A percentile compares a stretch with the other conserved stretches of the same genome.
Evolutionary conservation across 2,329 filamentous ascomycete species (phyloP).

Genomic region (Albophoma yamanashiensis): DNA sequence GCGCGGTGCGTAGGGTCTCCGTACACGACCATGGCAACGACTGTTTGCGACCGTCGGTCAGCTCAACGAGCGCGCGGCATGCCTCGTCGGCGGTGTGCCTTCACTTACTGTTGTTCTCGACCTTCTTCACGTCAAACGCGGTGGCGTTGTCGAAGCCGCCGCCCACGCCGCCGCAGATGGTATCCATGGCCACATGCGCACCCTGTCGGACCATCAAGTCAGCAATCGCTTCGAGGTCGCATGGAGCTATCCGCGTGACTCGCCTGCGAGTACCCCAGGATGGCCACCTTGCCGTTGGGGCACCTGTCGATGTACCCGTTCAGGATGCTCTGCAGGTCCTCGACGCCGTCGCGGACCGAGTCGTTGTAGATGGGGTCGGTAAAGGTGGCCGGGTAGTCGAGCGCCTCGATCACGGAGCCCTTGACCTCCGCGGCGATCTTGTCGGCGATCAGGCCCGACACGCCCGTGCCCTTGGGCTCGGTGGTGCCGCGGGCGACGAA

Average conservation of each 20-base stretch:
- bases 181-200: slow-evolving; percentile 25
- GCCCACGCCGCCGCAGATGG: slow-evolving; percentile 25
- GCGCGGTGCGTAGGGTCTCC: slow-evolving; percentile 29
- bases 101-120: slow-evolving; percentile 23
- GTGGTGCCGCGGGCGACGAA: slow-evolving; percentile 27
- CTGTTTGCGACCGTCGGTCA: slow-evolving; percentile 9
- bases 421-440: slow-evolving; percentile 20
- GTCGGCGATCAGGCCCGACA: slow-evolving; percentile 20
- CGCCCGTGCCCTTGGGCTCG: slow-evolving; percentile 23
- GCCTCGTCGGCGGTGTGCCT: not conserved
- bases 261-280: slow-evolving; percentile 32
- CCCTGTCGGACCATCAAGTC: slow-evolving; percentile 14
- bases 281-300: slow-evolving; percentile 26
- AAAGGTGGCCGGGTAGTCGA: slow-evolving; percentile 28
- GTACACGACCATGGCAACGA: slow-evolving; percentile 28
- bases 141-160: slow-evolving; percentile 14
- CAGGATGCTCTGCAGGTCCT: slow-evolving; percentile 19
- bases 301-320: slow-evolving; percentile 21
- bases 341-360: slow-evolving; percentile 23
- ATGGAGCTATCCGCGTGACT: not conserved
- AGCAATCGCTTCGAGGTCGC: not conserved
- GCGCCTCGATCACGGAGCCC: slow-evolving; percentile 20
- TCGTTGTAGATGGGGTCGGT: slow-evolving; percentile 18
- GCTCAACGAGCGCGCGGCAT: not conserved
- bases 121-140: slow-evolving; percentile 13